Evolutionary conservation across 2,329 filamentous ascomycete species (phyloP).

Genomic region (Epicoccum sorghinum): DNA sequence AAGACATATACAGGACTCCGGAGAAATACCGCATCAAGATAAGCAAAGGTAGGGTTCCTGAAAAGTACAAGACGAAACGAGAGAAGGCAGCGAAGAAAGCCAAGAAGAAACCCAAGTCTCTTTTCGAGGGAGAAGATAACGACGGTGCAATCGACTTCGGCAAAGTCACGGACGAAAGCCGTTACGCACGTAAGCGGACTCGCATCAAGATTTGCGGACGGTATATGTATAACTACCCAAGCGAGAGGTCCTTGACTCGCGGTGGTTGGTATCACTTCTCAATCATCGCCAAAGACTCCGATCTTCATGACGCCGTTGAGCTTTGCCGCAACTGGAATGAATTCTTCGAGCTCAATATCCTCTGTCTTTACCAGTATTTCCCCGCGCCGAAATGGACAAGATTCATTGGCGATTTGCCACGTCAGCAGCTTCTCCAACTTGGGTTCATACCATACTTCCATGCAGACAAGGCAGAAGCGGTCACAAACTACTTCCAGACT

Average conservation of each 20-base stretch:
- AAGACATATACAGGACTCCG: constrained; percentile 7
- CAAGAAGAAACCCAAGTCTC: constrained; percentile 1
- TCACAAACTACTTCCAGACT: constrained; percentile 41
- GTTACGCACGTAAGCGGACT: constrained; percentile 47
- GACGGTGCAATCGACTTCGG: constrained; percentile 46
- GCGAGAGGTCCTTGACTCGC: constrained; percentile 54
- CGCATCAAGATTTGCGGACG: constrained; percentile 56
- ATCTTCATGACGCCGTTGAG: constrained; percentile 52
- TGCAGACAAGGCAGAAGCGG: constrained; percentile 40
- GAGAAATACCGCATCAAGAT: constrained; percentile 15
- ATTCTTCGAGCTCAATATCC: constrained; percentile 56
- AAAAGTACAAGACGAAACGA: constrained; percentile 37
- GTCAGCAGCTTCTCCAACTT: constrained; percentile 51
- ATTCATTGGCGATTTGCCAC: constrained; percentile 49
- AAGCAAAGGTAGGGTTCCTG: constrained; percentile 18
- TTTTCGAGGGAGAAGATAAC: constrained; percentile 8
- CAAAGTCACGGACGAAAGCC: constrained; percentile 41
- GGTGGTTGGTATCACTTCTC: constrained; percentile 60
- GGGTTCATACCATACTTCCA: constrained; percentile 48
- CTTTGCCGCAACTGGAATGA: constrained; percentile 60
- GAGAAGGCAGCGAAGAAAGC: constrained; percentile 38
- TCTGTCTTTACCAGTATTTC: constrained; percentile 56
- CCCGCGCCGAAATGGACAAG: constrained; percentile 54
- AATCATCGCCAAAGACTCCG: constrained; percentile 57
- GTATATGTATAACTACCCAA: constrained; percentile 60